Evolutionary conservation across 306 rosid genomes (phyloP).

Genomic region (Pyrus betulifolia): DNA sequence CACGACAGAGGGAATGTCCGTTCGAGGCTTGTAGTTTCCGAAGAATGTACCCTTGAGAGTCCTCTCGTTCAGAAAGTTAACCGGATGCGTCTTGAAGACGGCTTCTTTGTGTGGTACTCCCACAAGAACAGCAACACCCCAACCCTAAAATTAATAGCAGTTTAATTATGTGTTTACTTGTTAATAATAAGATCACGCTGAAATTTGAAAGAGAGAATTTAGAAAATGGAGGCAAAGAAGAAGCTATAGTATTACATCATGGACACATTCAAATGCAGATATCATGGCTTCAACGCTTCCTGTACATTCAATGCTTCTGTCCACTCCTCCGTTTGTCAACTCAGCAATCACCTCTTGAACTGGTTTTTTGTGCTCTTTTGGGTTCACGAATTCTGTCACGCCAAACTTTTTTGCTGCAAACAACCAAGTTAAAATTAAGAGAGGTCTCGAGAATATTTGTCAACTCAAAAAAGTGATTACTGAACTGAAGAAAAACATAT

Average conservation of each 20-base stretch:
- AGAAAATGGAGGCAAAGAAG: no score
- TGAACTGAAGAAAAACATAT: neutral
- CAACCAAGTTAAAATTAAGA: neutral
- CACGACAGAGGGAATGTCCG: conserved; percentile 13
- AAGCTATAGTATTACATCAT: conserved; percentile 22
- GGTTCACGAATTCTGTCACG: conserved; percentile 45
- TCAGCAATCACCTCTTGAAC: conserved; percentile 20
- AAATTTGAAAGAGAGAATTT: no score
- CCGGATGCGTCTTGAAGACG: conserved; percentile 26
- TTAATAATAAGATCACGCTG: no score
- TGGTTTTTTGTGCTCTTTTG: conserved; percentile 35
- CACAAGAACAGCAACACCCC: conserved; percentile 26
- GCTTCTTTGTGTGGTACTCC: conserved; percentile 12
- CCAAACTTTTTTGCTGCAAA: conserved; percentile 40
- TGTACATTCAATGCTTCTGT: conserved; percentile 23
- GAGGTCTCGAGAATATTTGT: neutral
- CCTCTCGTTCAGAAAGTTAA: conserved; percentile 29
- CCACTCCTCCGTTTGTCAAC: neutral
- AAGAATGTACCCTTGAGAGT: conserved; percentile 34
- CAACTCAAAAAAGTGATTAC: neutral
- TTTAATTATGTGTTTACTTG: no score
- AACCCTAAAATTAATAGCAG: conserved; percentile 30
- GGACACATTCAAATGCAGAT: conserved; percentile 52
- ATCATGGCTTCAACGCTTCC: conserved; percentile 40
- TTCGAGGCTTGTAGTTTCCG: conserved; percentile 24